Conservation (phyloP, 768 basidiomycete species). For the Tephrocybe sp. region DNA sequence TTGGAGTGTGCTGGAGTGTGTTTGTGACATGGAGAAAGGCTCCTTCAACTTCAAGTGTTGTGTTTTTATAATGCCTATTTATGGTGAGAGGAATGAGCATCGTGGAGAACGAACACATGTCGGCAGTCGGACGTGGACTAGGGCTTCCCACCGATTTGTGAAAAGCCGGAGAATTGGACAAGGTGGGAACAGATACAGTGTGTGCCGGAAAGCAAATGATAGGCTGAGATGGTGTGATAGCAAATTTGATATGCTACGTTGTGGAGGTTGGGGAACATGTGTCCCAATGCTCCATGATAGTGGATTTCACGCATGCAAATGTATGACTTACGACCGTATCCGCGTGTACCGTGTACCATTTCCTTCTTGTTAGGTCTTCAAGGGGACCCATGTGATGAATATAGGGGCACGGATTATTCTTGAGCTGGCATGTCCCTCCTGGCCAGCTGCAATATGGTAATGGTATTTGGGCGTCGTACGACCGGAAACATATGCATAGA, state of each 20-base stretch:
- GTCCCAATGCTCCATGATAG: no score
- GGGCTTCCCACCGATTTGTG: conserved; percentile 8
- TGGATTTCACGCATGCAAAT: no score
- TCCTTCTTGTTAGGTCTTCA: neutral
- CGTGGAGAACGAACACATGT: conserved; percentile 11
- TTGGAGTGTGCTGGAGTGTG: conserved; percentile 23
- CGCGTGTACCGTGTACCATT: no score
- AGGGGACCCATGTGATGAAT: neutral
- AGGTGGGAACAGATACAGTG: neutral
- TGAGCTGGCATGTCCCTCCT: neutral
- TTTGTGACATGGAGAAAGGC: conserved; percentile 21
- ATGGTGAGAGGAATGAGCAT: conserved; percentile 6
- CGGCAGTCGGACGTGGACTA: neutral
- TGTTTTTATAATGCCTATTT: conserved; percentile 1
- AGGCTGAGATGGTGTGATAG: conserved; percentile 3
- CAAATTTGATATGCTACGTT: neutral
- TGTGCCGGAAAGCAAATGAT: neutral
- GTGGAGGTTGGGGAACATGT: no score
- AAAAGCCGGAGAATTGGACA: neutral
- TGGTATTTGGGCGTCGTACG: no score
- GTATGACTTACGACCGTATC: no score
- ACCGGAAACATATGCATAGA: no score
- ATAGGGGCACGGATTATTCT: neutral
- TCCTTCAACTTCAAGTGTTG: neutral
- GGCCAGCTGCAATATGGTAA: no score